Evolutionary conservation across 2,329 filamentous ascomycete genomes (phyloP).

Genomic region (Cytospora piceicola): DNA sequence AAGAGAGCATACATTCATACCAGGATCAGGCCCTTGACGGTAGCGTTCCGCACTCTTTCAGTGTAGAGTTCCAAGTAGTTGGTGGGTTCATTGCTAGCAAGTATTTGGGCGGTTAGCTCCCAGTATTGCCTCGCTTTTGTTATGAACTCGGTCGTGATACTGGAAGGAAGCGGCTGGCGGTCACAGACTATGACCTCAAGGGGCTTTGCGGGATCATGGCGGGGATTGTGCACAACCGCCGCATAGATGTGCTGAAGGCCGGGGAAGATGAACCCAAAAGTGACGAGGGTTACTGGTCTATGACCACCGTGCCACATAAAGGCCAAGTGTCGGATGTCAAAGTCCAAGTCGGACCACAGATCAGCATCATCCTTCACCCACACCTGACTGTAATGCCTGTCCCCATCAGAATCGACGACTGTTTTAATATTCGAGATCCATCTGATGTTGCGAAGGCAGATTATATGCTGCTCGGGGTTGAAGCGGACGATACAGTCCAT

Average conservation of each 20-base stretch:
- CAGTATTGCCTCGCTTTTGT: not conserved
- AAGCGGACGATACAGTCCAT: not conserved
- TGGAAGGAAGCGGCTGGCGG: not conserved
- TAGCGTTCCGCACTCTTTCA: not conserved
- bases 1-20: not conserved
- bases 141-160: no score
- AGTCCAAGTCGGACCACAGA: not conserved
- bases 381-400: not conserved
- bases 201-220: not conserved
- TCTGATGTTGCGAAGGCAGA: not conserved
- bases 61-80: not conserved
- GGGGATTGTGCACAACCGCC: not conserved
- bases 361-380: not conserved
- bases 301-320: not conserved
- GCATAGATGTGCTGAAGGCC: not conserved
- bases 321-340: not conserved
- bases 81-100: not conserved
- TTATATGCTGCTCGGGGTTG: not conserved
- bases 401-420: not conserved
- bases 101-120: not conserved
- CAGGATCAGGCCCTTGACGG: not conserved
- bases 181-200: not conserved
- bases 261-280: not conserved
- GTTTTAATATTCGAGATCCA: not conserved
- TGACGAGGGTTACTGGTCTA: accelerated